These are phyloP conservation scores for Cytospora piceicola DNA, from an alignment of 2,329 filamentous ascomycete genomes.

Conservation along the genomic window DNA sequence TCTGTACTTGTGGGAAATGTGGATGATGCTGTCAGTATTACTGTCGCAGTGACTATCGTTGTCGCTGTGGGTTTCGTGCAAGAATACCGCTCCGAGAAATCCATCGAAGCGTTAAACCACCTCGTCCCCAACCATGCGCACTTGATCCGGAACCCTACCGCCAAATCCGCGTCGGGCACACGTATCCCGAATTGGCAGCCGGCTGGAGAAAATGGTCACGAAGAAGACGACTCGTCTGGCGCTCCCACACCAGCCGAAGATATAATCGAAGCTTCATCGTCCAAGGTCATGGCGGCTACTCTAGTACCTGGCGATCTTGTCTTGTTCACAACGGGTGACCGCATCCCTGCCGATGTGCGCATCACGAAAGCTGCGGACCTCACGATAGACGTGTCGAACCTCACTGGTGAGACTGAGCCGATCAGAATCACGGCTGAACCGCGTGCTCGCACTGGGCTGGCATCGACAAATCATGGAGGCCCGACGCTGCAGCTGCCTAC, in stretches of 20 bases:
- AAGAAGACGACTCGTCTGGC: slow-evolving; percentile 53
- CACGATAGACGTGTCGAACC: slow-evolving; percentile 93
- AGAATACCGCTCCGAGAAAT: slow-evolving; percentile 97
- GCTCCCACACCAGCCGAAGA: slow-evolving; percentile 64
- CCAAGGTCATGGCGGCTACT: slow-evolving; percentile 83
- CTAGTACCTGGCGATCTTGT: slow-evolving; percentile 93
- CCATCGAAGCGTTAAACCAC: slow-evolving; percentile 90
- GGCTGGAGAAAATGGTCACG: slow-evolving; percentile 31
- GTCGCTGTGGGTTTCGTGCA: slow-evolving; percentile 96
- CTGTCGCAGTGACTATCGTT: slow-evolving; percentile 94
- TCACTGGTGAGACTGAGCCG: slow-evolving; percentile 96
- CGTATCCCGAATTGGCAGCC: slow-evolving; percentile 55
- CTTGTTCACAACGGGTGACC: slow-evolving; percentile 91
- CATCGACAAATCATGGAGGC: slow-evolving; percentile 34
- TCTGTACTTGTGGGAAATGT: slow-evolving; percentile 91
- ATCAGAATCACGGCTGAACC: slow-evolving; percentile 76
- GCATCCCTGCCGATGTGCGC: slow-evolving; percentile 93
- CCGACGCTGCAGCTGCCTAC: slow-evolving; percentile 40
- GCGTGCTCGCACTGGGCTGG: slow-evolving; percentile 40
- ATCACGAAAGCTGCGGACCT: slow-evolving; percentile 90
- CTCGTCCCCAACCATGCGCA: slow-evolving; percentile 95
- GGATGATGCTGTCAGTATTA: slow-evolving; percentile 94
- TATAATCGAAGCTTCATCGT: slow-evolving; percentile 72
- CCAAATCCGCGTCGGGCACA: slow-evolving; percentile 39
- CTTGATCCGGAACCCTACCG: slow-evolving; percentile 70